Evolutionary conservation across 805 yeast genomes (phyloP).

Genomic region (Schizosaccharomyces octosporus): DNA sequence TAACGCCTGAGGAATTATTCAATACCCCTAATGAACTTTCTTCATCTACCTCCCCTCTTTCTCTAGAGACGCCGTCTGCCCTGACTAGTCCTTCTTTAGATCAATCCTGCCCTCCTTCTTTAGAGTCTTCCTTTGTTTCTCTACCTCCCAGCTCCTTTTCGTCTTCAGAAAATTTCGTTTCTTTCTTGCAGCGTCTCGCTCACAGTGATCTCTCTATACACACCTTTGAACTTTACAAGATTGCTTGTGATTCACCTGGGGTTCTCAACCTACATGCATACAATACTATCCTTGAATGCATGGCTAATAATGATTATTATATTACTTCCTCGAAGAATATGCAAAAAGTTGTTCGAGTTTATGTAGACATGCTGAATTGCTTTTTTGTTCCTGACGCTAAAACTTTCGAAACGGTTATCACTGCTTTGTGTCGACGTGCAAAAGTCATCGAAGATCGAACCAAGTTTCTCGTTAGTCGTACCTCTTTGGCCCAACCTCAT

Average conservation of each 20-base stretch:
- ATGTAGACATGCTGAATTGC: not conserved
- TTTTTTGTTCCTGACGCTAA: not conserved
- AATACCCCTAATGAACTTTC: not conserved
- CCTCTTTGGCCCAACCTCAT: not conserved
- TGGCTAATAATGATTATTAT: not conserved
- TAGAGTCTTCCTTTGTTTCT: constrained; percentile 3
- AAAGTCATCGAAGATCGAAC: not conserved
- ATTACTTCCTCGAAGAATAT: not conserved
- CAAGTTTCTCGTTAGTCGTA: not conserved
- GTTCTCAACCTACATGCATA: not conserved
- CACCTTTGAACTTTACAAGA: not conserved
- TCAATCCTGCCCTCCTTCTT: constrained; percentile 1
- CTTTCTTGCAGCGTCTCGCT: not conserved
- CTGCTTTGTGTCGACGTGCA: not conserved
- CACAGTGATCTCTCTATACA: not conserved
- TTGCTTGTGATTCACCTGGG: not conserved
- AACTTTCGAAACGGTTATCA: not conserved
- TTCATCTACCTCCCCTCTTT: not conserved
- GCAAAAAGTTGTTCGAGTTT: not conserved
- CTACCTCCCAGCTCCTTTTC: not conserved
- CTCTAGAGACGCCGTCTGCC: not conserved
- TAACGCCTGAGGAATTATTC: not conserved
- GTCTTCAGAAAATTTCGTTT: not conserved
- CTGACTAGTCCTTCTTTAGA: not conserved
- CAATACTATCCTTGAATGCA: not conserved